Percentiles rank a stretch among this genome's conserved stretches.
These are phyloP conservation scores for Coprinopsis sp. DNA, from an alignment of 768 basidiomycete species.

Conservation along the genomic window DNA sequence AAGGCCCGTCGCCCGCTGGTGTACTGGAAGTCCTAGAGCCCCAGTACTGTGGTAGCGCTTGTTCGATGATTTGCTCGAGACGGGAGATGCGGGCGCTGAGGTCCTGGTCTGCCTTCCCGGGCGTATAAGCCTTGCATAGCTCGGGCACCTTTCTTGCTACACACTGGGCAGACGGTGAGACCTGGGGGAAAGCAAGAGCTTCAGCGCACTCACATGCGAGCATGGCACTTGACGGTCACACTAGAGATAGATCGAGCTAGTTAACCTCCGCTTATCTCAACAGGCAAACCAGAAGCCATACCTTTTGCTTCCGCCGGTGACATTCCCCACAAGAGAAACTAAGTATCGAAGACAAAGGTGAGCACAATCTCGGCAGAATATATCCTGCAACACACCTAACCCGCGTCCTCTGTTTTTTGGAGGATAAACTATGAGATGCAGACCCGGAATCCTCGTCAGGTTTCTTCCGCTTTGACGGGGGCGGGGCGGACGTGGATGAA, in stretches of 20 bases:
- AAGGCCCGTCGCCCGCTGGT: constrained; percentile 26
- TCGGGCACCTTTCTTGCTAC: constrained; percentile 84
- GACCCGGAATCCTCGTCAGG: constrained; percentile 54
- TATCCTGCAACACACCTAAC: constrained; percentile 54
- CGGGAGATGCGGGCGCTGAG: constrained; percentile 67
- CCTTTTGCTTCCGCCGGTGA: constrained; percentile 86
- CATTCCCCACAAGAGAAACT: constrained; percentile 88
- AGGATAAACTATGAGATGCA: constrained; percentile 31
- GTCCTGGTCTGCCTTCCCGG: constrained; percentile 83
- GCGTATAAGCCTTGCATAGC: constrained; percentile 83
- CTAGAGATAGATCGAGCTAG: constrained; percentile 35
- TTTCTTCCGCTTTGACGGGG: constrained; percentile 57
- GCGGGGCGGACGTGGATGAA: too few relatives aligned
- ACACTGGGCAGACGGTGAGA: constrained; percentile 45
- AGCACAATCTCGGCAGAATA: not conserved
- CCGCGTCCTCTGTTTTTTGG: constrained; percentile 70
- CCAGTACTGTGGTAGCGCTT: constrained; percentile 73
- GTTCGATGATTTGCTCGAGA: constrained; percentile 77
- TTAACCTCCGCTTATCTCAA: not conserved
- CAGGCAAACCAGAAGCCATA: not conserved
- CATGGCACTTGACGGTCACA: constrained; percentile 85
- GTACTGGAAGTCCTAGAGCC: constrained; percentile 31
- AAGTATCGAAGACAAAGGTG: constrained; percentile 12
- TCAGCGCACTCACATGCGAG: constrained; percentile 57
- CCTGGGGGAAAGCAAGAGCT: constrained; percentile 11